Evolutionary conservation across 179 eudicot species (phyloP).

Genomic region (Spergularia azorica): DNA sequence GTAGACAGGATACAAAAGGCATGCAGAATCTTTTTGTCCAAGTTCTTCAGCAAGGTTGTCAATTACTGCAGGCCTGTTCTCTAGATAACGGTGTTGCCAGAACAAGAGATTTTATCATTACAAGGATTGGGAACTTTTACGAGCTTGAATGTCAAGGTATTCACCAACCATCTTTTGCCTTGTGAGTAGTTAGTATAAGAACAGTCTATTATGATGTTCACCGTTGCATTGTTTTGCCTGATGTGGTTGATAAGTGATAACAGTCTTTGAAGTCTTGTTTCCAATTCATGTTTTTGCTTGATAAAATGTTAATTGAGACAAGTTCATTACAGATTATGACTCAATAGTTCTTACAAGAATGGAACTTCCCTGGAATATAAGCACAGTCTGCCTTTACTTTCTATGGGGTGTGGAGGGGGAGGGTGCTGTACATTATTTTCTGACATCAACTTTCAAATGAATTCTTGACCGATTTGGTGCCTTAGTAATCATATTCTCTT

Average conservation of each 20-base stretch:
- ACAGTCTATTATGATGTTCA: neutral
- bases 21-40: constrained; percentile 93
- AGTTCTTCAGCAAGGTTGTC: constrained; percentile 93
- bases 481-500: too few relatives aligned
- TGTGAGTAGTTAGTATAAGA: neutral
- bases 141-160: constrained; percentile 99
- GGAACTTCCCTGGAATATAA: neutral
- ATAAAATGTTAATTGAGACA: neutral
- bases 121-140: constrained; percentile 88
- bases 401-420: too few relatives aligned
- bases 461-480: too few relatives aligned
- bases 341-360: neutral
- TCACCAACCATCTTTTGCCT: neutral
- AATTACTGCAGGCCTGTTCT: constrained; percentile 80
- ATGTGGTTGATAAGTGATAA: constrained; percentile 6
- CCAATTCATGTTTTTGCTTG: too few relatives aligned
- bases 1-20: constrained; percentile 98
- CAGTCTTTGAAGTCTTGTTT: too few relatives aligned
- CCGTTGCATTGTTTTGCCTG: neutral
- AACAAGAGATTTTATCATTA: constrained; percentile 88
- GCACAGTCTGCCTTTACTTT: neutral
- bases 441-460: too few relatives aligned
- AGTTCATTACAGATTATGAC: neutral
- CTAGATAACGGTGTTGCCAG: constrained; percentile 57
- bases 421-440: too few relatives aligned